phyloP scores from a whole-genome alignment of 371 early-diverging fungal species.

The Amoeboaphelidium protococcarum region DNA sequence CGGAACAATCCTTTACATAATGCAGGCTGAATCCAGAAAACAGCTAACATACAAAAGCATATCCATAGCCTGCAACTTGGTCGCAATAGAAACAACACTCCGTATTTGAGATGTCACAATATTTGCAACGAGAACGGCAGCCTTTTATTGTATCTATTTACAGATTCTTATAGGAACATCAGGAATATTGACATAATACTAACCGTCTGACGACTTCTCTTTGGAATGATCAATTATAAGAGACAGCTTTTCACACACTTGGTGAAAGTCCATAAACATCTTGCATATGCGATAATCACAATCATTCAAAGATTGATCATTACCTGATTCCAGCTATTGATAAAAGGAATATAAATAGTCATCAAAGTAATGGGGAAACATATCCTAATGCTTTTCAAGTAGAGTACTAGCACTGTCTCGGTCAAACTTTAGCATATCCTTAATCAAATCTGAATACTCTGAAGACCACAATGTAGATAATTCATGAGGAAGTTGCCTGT shows the following conservation, averaged over 20 bases:
- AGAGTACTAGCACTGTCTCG: not conserved
- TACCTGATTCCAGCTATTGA: not conserved
- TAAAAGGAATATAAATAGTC: not conserved
- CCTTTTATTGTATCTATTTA: not conserved
- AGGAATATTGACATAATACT: not conserved
- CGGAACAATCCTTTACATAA: constrained; percentile 55
- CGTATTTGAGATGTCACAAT: constrained; percentile 21
- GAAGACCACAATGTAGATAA: not conserved
- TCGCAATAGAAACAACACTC: constrained; percentile 37
- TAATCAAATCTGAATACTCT: not conserved
- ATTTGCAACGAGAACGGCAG: not conserved
- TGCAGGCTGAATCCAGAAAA: constrained; percentile 37
- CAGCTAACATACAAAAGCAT: constrained; percentile 35
- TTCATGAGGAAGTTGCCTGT: constrained; percentile 15
- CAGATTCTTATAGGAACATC: not conserved
- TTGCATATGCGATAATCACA: too few relatives aligned
- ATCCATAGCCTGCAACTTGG: constrained; percentile 43
- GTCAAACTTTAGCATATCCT: not conserved
- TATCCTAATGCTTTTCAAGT: not conserved
- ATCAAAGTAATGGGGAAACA: not conserved
- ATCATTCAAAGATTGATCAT: too few relatives aligned
- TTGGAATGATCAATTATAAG: not conserved
- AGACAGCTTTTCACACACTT: too few relatives aligned
- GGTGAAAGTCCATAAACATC: too few relatives aligned
- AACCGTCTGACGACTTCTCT: not conserved